Evolutionary conservation across 23 red algal genomes (phyloP), one percentile per base, ranked within the genome.

Genomic region (Agarophyton chilense): DNA sequence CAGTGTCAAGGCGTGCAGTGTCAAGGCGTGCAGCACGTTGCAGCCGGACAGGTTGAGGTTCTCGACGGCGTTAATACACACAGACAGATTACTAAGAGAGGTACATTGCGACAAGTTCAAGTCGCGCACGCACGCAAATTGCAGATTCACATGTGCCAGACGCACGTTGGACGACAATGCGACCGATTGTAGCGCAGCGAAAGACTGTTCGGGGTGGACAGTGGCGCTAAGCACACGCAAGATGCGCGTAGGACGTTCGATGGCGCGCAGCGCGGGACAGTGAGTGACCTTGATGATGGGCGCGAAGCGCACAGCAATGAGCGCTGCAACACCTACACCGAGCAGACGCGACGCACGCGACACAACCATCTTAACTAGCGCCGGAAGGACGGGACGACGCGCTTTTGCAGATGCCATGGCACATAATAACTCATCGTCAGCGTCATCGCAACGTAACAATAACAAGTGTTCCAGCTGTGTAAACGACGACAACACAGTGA

Each of bases 51-150:
- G 42, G 44, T 86, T 86, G 13, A 80, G 51, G 21, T 57, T 32
- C 28, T 61, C 21, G 9, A 80, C 25, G 13, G 68, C 47, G 26
- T 39, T 19, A 0, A 49, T 39, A 14, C 47, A 38, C 9, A 83
- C 19, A 5, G 56, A 61, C 17, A 83, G 29, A 40, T 61, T 62
- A 47, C 18, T 39, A 1, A 83, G 18, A 14, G 55, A 45, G 17
- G 79, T 45, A 32, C 55, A 83, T 66, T 83, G 79, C 18, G 79
- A 83, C 18, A 83, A 13, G 57, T 83, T 83, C 36, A 83, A 56
- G 14, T 61, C 52, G 16, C 3, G 53, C 2, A 83, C 79, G 41
- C 44, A 18, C 5, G 43, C 52, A 26, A 66, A 40, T 83, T 83
- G 79, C 49, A 65, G 41, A 9, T 61, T 56, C 24, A 47, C 56